A percentile compares a stretch with the other conserved stretches of the same genome.
These are phyloP conservation scores for Rhododendron henanense DNA, from an alignment of 148 eudicot genomes.

Conservation along the genomic window DNA sequence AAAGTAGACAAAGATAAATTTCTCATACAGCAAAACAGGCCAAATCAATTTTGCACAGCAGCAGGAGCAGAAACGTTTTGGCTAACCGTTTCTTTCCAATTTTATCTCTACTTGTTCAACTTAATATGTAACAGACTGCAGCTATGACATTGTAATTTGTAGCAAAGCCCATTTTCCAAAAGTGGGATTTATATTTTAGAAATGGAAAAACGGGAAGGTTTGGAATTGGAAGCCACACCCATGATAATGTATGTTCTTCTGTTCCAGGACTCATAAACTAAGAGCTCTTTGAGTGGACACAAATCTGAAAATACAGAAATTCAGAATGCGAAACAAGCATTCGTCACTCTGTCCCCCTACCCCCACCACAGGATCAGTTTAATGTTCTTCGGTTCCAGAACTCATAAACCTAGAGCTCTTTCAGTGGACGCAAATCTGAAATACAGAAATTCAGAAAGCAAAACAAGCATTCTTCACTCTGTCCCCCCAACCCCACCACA, in stretches of 20 bases:
- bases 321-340: too few relatives aligned
- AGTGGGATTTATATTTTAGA: neutral
- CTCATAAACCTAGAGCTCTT: neutral
- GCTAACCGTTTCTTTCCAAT: neutral
- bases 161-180: neutral
- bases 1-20: conserved; percentile 2
- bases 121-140: neutral
- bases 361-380: too few relatives aligned
- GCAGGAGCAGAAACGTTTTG: neutral
- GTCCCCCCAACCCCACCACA: neutral
- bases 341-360: too few relatives aligned
- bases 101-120: neutral
- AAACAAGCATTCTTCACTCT: neutral
- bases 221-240: neutral
- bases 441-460: neutral
- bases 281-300: neutral
- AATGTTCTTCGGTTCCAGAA: neutral
- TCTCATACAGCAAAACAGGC: neutral
- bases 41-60: neutral
- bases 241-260: neutral
- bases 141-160: neutral
- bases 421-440: neutral
- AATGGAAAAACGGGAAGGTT: neutral
- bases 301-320: too few relatives aligned
- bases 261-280: neutral